These are phyloP conservation scores for Colletotrichum kahawae DNA, from an alignment of 2,329 filamentous ascomycete species.

Conservation along the genomic window DNA sequence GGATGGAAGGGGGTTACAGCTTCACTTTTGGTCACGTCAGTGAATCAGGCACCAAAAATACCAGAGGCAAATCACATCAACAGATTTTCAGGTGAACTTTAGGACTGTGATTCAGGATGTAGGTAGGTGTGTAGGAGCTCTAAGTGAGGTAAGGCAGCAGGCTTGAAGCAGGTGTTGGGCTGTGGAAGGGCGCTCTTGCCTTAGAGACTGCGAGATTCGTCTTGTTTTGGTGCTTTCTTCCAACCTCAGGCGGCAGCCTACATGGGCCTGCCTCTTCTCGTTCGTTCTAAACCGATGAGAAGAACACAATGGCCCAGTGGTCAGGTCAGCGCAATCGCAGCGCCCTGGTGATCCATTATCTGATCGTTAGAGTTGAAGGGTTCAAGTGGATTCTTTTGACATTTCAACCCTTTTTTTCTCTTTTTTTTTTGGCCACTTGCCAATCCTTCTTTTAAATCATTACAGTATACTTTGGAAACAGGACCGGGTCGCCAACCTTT, in stretches of 20 bases:
- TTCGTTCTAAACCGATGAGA: neutral
- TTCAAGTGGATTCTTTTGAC: neutral
- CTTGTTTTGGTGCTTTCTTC: neutral
- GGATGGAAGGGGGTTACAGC: neutral
- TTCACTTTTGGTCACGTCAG: neutral
- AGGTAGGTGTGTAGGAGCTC: too few species aligned
- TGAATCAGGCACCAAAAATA: rapidly evolving
- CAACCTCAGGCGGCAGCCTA: neutral
- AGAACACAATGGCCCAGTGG: neutral
- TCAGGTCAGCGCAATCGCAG: neutral
- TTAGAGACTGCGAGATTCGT: neutral
- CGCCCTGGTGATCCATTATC: neutral
- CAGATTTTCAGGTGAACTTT: neutral
- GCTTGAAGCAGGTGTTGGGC: neutral
- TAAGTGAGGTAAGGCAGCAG: neutral
- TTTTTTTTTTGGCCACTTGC: too few species aligned
- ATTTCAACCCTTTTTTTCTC: neutral
- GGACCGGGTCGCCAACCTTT: too few species aligned
- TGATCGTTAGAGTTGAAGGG: neutral
- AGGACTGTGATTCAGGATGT: too few species aligned
- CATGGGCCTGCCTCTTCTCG: rapidly evolving
- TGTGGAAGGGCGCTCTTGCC: neutral
- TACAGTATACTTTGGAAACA: too few species aligned
- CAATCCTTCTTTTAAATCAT: too few species aligned
- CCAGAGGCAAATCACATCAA: neutral